Base-by-base conservation (phyloP, 371 early-diverging fungal genomes). In the Mucor saturninus region DNA sequence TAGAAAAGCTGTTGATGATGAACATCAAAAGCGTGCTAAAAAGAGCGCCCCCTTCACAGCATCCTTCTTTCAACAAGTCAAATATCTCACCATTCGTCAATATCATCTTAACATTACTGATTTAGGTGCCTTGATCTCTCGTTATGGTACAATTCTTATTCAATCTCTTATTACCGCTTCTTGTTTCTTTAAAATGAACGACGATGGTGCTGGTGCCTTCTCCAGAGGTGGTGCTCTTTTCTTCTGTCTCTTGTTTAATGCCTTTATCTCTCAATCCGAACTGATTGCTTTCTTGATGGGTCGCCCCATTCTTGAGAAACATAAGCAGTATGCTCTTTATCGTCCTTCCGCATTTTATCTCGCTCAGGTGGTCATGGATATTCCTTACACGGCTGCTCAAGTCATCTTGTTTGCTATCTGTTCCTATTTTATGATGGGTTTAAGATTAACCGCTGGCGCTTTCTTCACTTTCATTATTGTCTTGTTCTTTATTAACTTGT, bases 211-310 rank as follows among this genome's bases (percentile, higher is more conserved):
- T 29, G 90, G 91, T 43, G 84, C 88, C 54, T 91, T 91, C 70
- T 83, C 87, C 5, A 83, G 92, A 40, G 91, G 91, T 54, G 92
- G 92, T 76, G 89, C 85, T 38, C 63, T 89, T n/a, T 89, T 86
- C 64, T 85, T 86, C 51, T 73, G 83, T 38, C 68, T 87, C 14
- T 66, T 87, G 42, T 86, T 87, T 71, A 87, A 83, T 54, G 68
- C 87, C 28, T 78, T 89, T 30, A 81, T 85, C 35, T 72, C 86
- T 42, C 81, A 83, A 67, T 67, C 86, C 14, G 87, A 86, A 68
- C 53, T 86, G 35, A 78, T 84, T 26, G 75, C 72, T 40, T 79
- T 81, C 58, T 73, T 87, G 73, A 75, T 77, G 38, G 89, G 87
- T 40, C 86, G 90, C 29, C 83, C 79, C 40, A 77, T 89, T 15